Evolutionary conservation across 208 protist genomes (phyloP).

Genomic region (Wallacemonas sp.): DNA sequence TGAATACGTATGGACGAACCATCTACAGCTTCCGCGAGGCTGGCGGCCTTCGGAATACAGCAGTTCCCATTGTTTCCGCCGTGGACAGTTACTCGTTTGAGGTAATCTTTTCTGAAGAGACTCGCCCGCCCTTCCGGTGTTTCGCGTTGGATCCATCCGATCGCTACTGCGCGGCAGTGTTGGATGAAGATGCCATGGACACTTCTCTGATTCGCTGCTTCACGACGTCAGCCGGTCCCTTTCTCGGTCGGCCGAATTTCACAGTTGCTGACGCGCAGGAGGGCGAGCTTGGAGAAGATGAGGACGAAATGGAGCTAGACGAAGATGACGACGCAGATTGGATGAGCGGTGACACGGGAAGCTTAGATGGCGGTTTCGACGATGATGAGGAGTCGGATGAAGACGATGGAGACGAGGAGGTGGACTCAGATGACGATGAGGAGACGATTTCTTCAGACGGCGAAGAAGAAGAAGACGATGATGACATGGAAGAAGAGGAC

Average conservation of each 20-base stretch:
- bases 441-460: slow-evolving; percentile 27
- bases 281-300: slow-evolving; percentile 18
- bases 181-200: slow-evolving; percentile 51
- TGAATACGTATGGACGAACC: slow-evolving; percentile 37
- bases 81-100: slow-evolving; percentile 82
- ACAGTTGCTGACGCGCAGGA: slow-evolving; percentile 44
- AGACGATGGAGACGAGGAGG: slow-evolving; percentile 15
- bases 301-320: slow-evolving; percentile 32
- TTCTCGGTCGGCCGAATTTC: slow-evolving; percentile 60
- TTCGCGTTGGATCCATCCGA: slow-evolving; percentile 85
- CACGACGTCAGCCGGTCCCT: slow-evolving; percentile 76
- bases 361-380: slow-evolving; percentile 8
- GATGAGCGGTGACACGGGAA: slow-evolving; percentile 10
- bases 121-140: slow-evolving; percentile 61
- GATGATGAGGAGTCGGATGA: slow-evolving; percentile 26
- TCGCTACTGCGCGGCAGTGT: slow-evolving; percentile 82
- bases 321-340: slow-evolving; percentile 46
- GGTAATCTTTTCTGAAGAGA: slow-evolving; percentile 77
- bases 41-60: slow-evolving; percentile 29
- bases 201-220: slow-evolving; percentile 71
- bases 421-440: slow-evolving; percentile 24
- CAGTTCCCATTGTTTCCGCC: slow-evolving; percentile 61
- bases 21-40: slow-evolving; percentile 83
- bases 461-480: slow-evolving; percentile 23
- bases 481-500: slow-evolving; percentile 24